These are phyloP conservation scores for Lepidium africanum DNA, from an alignment of 345 rosid species.

Conservation along the genomic window DNA sequence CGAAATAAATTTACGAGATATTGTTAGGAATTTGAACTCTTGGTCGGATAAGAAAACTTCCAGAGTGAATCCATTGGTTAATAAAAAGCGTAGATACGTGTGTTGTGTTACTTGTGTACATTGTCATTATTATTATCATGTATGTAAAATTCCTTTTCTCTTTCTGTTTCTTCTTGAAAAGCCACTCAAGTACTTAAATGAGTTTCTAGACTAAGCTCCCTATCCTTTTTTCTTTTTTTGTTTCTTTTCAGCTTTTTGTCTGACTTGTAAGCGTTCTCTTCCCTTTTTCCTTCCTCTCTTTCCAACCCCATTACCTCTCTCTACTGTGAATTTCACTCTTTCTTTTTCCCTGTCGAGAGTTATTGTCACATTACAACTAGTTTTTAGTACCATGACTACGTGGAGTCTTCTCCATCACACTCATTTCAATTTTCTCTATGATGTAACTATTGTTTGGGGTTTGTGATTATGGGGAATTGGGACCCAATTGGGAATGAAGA, in stretches of 20 bases:
- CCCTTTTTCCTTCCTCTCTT: neutral
- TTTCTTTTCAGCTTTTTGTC: neutral
- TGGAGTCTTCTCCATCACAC: slow-evolving; percentile 12
- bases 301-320: slow-evolving; percentile 12
- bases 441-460: neutral
- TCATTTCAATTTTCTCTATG: neutral
- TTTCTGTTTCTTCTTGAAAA: slow-evolving; percentile 3
- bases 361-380: slow-evolving; percentile 4
- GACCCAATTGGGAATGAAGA: neutral
- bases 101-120: neutral
- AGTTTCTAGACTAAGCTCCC: slow-evolving; percentile 9
- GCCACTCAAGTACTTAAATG: slow-evolving; percentile 20
- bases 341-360: slow-evolving; percentile 17
- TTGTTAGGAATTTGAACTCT: no score
- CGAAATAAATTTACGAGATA: no score
- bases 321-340: neutral
- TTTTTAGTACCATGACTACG: neutral
- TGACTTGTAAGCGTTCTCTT: neutral
- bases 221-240: neutral
- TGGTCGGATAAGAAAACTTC: no score
- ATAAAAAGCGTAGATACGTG: slow-evolving; percentile 9
- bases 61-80: neutral
- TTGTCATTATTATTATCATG: slow-evolving; percentile 5
- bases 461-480: neutral
- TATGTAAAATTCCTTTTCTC: neutral